Conservation (phyloP, 2,329 filamentous ascomycete genomes). For the Elsinoe ampelina region DNA sequence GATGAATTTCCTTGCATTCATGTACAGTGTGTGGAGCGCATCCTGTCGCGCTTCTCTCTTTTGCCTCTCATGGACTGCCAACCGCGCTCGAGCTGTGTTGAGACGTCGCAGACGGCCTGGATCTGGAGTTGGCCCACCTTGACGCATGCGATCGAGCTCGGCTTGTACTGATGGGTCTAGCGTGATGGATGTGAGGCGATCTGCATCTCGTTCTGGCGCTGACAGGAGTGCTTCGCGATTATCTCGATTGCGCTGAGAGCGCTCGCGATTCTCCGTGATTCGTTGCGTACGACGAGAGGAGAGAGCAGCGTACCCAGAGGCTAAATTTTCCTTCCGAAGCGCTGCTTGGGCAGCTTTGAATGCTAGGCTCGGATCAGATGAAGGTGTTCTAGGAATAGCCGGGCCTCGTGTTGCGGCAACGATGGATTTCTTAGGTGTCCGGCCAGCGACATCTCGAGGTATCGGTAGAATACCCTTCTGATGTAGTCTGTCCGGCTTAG, state of each 20-base stretch:
- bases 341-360: conserved; percentile 70
- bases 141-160: conserved; percentile 18
- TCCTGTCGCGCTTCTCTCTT: conserved; percentile 45
- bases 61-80: conserved; percentile 22
- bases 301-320: not conserved
- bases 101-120: conserved; percentile 50
- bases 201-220: conserved; percentile 64
- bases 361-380: conserved; percentile 30
- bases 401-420: conserved; percentile 25
- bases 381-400: conserved; percentile 18
- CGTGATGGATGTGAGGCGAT: conserved; percentile 62
- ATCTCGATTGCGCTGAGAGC: conserved; percentile 41
- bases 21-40: conserved; percentile 77
- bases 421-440: conserved; percentile 18
- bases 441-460: conserved; percentile 67
- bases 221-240: conserved; percentile 44
- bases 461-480: conserved; percentile 75
- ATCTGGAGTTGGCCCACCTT: conserved; percentile 45
- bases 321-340: conserved; percentile 59
- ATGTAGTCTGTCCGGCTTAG: conserved; percentile 37
- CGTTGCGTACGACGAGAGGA: not conserved
- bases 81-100: conserved; percentile 28
- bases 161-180: conserved; percentile 26
- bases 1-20: conserved; percentile 81
- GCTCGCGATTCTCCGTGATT: conserved; percentile 18